phyloP scores from a whole-genome alignment of 192 early-diverging fungal species.

The Coemansia sp. region DNA sequence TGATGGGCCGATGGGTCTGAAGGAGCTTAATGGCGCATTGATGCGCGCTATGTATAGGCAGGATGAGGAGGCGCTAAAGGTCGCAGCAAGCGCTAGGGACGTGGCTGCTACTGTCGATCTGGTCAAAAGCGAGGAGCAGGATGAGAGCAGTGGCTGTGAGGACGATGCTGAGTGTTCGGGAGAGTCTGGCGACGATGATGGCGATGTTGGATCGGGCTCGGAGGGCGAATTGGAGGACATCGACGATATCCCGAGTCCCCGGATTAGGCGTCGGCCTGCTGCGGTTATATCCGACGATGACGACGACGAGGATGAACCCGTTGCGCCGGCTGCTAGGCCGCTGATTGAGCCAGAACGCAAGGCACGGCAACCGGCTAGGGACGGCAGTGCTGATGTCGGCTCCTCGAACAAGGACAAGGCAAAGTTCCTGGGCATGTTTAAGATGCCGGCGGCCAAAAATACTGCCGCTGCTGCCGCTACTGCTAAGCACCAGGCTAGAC shows the following conservation, averaged over 20 bases:
- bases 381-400: background rate
- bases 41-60: constrained; percentile 30
- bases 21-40: constrained; percentile 35
- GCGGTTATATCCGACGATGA: constrained; percentile 33
- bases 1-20: constrained; percentile 26
- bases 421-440: constrained; percentile 51
- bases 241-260: background rate
- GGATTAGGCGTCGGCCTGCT: background rate
- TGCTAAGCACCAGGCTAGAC: background rate
- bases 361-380: background rate
- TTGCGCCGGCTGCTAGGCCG: background rate
- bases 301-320: background rate
- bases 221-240: constrained; percentile 1
- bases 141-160: too few species aligned
- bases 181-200: constrained; percentile 1
- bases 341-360: background rate
- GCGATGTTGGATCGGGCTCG: background rate
- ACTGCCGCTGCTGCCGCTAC: background rate
- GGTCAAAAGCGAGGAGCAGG: background rate
- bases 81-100: background rate
- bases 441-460: constrained; percentile 26
- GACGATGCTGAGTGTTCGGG: background rate
- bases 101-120: background rate
- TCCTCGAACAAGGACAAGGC: constrained; percentile 12
- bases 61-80: constrained; percentile 9